Conservation (phyloP, 2,329 filamentous ascomycete species). For the Lecanoromycetidae sp. region DNA sequence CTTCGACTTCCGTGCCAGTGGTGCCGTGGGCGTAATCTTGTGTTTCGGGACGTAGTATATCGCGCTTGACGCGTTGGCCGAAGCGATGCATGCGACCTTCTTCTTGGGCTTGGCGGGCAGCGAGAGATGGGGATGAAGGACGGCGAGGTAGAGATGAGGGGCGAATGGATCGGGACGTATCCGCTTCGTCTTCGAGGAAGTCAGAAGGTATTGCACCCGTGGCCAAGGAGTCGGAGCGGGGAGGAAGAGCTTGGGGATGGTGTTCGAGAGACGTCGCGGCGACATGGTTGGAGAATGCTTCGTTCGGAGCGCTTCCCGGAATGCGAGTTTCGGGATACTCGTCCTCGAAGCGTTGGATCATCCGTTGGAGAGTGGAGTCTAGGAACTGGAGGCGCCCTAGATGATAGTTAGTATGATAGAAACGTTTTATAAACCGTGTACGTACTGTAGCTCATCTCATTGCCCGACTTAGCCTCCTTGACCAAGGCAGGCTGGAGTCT, state of each 20-base stretch:
- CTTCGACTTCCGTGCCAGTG: slow-evolving; percentile 28
- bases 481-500: slow-evolving; percentile 73
- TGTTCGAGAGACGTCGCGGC: slow-evolving; percentile 7
- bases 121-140: slow-evolving; percentile 56
- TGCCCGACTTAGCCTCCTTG: slow-evolving; percentile 57
- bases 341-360: slow-evolving; percentile 91
- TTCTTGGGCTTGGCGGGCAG: slow-evolving; percentile 52
- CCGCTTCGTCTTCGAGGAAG: slow-evolving; percentile 28
- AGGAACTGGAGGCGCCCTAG: slow-evolving; percentile 69
- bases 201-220: slow-evolving; percentile 30
- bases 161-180: slow-evolving; percentile 26
- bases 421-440: slow-evolving; percentile 23
- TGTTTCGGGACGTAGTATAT: slow-evolving; percentile 42
- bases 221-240: too few relatives aligned
- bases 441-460: slow-evolving; percentile 69
- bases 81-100: slow-evolving; percentile 60
- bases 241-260: slow-evolving; percentile 1
- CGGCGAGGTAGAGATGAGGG: slow-evolving; percentile 31
- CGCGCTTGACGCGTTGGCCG: slow-evolving; percentile 53
- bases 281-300: slow-evolving; percentile 9
- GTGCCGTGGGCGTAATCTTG: slow-evolving; percentile 29
- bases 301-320: slow-evolving; percentile 9
- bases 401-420: slow-evolving; percentile 14
- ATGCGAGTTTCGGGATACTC: slow-evolving; percentile 75
- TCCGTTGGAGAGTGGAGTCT: slow-evolving; percentile 73